Evolutionary conservation across 768 basidiomycete species (phyloP), one percentile per base, ranked within the genome.

Genomic region (Pleurotus eryngii): DNA sequence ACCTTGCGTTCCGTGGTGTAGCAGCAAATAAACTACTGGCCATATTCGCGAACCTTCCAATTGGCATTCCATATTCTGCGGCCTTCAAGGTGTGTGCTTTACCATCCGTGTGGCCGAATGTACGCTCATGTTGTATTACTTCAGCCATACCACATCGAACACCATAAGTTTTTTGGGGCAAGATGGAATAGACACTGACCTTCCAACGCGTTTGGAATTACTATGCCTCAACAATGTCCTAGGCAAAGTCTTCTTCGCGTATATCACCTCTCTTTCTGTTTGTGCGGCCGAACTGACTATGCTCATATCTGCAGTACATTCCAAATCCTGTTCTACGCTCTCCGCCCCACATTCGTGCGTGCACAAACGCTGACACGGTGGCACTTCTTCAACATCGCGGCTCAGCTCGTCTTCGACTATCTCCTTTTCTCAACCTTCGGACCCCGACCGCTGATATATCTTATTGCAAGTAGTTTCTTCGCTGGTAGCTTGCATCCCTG

Each of bases 181-280:
- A 70, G 96, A 99, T 64, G 95, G 93, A 2, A 84, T 98, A 56
- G 97, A 99, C 67, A 95, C 94, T 7, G 97, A 99, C 70, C 78
- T 99, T 15, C 97, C 97, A 3, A 92, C 95, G 2, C 79, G 78
- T 47, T 56, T 96, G 0, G 97, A 99, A 69, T 81, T 98, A 17
- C 61, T 95, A 49, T 81, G 87, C 49, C 77, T 99, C 59, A 94
- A 95, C 73, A 98, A 97, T 66, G 96, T 98, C 7, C 83, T 97
- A 12, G 97, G 97, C 35, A 99, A 99, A 70, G 92, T 95, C 1
- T 98, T 99, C 72, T 99, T 98, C 70, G 91, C 92, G 94, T 96
- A 64, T 59, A 89, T 80, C 46, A 11, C 18, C 38, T 57, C 47
- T 46, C 37, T 35, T 51, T 49, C 46, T 38, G 39, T 7, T 12